These are phyloP conservation scores for Ormosia emarginata DNA, from an alignment of 306 rosid genomes.

Conservation along the genomic window DNA sequence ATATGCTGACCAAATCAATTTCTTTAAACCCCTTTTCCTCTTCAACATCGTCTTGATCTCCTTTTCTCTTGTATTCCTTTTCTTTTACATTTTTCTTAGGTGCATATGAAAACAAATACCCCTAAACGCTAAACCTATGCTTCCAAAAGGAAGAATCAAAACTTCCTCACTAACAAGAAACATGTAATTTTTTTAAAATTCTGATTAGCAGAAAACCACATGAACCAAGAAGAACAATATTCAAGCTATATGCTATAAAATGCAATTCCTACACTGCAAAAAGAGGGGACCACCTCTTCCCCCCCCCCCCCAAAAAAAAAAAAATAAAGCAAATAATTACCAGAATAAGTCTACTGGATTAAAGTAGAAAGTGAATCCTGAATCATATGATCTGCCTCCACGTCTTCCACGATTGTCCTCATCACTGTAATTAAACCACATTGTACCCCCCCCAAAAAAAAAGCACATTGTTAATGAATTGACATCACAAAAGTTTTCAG, in stretches of 20 bases:
- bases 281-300: neutral
- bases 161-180: conserved; percentile 1
- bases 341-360: conserved; percentile 84
- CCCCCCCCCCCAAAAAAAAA: neutral
- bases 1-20: neutral
- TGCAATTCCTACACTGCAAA: neutral
- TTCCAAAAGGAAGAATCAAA: neutral
- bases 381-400: conserved; percentile 77
- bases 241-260: neutral
- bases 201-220: neutral
- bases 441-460: neutral
- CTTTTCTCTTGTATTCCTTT: neutral
- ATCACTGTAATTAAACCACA: conserved; percentile 54
- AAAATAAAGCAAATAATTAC: conserved; percentile 37
- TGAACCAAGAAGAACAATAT: neutral
- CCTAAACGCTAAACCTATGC: no score
- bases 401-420: conserved; percentile 95
- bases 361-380: conserved; percentile 71
- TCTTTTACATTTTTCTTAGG: neutral
- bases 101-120: neutral
- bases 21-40: neutral
- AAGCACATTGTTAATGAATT: conserved; percentile 14
- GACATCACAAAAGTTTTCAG: neutral
- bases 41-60: neutral
- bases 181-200: neutral